Evolutionary conservation across 1,139 yeast genomes (phyloP).

Genomic region (Blastobotrys raffinosifermentans): DNA sequence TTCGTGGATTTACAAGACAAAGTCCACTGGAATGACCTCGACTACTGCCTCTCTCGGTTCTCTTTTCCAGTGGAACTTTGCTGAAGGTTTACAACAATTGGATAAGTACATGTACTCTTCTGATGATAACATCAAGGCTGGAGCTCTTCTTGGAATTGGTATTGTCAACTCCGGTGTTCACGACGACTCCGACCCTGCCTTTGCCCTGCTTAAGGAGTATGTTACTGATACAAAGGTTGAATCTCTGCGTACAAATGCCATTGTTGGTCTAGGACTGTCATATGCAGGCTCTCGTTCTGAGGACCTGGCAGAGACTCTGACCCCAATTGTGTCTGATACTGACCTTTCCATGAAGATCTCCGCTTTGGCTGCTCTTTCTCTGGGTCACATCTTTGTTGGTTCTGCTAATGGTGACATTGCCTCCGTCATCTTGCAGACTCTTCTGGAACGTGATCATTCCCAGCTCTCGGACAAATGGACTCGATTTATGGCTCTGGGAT

Average conservation of each 20-base stretch:
- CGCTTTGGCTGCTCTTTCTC: slow-evolving; percentile 80
- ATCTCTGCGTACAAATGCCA: slow-evolving; percentile 69
- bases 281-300: slow-evolving; percentile 92
- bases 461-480: slow-evolving; percentile 85
- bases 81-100: slow-evolving; percentile 82
- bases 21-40: slow-evolving; percentile 89
- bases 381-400: slow-evolving; percentile 94
- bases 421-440: slow-evolving; percentile 80
- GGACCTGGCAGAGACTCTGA: slow-evolving; percentile 67
- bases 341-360: slow-evolving; percentile 72
- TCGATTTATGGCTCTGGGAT: slow-evolving; percentile 83
- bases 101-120: slow-evolving; percentile 85
- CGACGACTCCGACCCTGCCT: slow-evolving; percentile 92
- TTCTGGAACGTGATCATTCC: slow-evolving; percentile 73
- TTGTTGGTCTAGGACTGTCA: slow-evolving; percentile 88
- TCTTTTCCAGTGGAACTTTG: slow-evolving; percentile 84
- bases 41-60: slow-evolving; percentile 92
- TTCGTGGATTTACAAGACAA: slow-evolving; percentile 88
- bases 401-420: slow-evolving; percentile 94
- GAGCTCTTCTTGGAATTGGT: slow-evolving; percentile 95
- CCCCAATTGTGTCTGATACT: slow-evolving; percentile 84
- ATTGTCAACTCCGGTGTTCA: slow-evolving; percentile 91
- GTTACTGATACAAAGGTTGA: slow-evolving; percentile 46
- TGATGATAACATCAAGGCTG: slow-evolving; percentile 88
- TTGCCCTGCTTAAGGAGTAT: slow-evolving; percentile 74